phyloP scores from a whole-genome alignment of 208 protist genomes.

The Crithidia thermophila region DNA sequence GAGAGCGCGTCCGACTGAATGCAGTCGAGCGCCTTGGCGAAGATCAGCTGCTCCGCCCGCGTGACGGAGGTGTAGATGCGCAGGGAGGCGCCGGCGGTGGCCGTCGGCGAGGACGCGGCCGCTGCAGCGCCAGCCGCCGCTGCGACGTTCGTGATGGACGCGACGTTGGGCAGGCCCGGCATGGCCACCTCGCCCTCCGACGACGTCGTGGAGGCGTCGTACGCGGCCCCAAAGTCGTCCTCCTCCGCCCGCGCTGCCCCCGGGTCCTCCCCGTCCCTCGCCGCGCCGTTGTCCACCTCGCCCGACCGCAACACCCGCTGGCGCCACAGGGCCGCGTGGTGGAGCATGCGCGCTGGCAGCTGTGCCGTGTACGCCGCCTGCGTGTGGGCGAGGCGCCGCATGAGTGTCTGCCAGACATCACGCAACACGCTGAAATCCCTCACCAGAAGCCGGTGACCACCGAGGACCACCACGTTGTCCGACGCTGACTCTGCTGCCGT shows the following conservation, averaged over 20 bases:
- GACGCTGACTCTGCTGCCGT: conserved; percentile 3
- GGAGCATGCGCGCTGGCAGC: conserved; percentile 25
- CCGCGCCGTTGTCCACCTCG: background rate
- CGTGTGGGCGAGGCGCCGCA: conserved; percentile 19
- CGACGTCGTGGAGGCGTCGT: conserved; percentile 10
- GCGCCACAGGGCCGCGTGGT: conserved; percentile 23
- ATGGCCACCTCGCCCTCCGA: conserved; percentile 19
- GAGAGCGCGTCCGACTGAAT: conserved; percentile 32
- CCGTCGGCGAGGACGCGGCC: background rate
- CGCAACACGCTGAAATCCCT: conserved; percentile 20
- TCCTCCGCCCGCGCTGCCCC: conserved; percentile 1
- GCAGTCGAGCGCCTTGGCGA: conserved; percentile 26
- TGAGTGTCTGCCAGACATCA: conserved; percentile 30
- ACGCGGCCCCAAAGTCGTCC: background rate
- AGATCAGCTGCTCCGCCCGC: conserved; percentile 33
- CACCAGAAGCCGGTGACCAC: conserved; percentile 23
- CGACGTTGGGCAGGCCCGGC: conserved; percentile 12
- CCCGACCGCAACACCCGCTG: conserved; percentile 11
- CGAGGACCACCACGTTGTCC: background rate
- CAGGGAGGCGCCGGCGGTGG: background rate
- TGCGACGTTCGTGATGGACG: conserved; percentile 12
- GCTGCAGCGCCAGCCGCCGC: background rate
- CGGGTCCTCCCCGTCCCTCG: background rate
- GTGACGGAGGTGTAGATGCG: conserved; percentile 19
- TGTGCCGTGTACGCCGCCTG: conserved; percentile 23